Evolutionary conservation across 495 filamentous ascomycete genomes (phyloP).

Genomic region (Hypoxylon rickii): DNA sequence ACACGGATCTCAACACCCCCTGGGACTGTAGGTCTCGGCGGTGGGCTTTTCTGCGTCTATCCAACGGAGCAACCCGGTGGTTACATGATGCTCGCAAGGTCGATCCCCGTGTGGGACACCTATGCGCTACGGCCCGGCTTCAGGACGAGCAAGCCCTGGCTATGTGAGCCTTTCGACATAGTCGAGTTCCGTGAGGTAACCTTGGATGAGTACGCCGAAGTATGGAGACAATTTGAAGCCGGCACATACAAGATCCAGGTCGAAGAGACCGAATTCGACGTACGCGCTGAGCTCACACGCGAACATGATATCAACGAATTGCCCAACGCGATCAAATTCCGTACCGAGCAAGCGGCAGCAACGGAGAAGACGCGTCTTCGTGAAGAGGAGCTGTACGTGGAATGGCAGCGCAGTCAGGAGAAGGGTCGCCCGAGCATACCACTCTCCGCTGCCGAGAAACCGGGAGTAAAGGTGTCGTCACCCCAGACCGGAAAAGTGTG

Average conservation of each 20-base stretch:
- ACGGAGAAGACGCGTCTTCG: slow-evolving; percentile 47
- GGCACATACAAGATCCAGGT: slow-evolving; percentile 38
- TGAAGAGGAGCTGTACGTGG: slow-evolving; percentile 42
- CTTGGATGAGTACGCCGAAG: slow-evolving; percentile 52
- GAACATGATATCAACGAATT: slow-evolving; percentile 3
- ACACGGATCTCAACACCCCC: slow-evolving; percentile 61
- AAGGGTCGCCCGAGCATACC: slow-evolving; percentile 39
- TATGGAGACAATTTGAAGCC: slow-evolving; percentile 46
- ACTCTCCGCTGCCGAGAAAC: neutral
- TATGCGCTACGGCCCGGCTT: slow-evolving; percentile 56
- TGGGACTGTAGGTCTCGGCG: slow-evolving; percentile 60
- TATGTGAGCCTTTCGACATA: slow-evolving; percentile 63
- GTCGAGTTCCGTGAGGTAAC: slow-evolving; percentile 59
- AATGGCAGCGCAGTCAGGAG: slow-evolving; percentile 48
- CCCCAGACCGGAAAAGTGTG: slow-evolving; percentile 58
- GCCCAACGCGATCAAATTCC: slow-evolving; percentile 9
- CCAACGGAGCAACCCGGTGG: slow-evolving; percentile 64
- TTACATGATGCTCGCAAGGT: slow-evolving; percentile 60
- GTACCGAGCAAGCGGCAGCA: slow-evolving; percentile 15
- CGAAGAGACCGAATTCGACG: slow-evolving; percentile 11
- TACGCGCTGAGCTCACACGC: slow-evolving; percentile 9
- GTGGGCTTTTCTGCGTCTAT: slow-evolving; percentile 59
- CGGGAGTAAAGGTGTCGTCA: slow-evolving; percentile 45
- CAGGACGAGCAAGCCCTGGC: slow-evolving; percentile 50
- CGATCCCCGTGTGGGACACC: slow-evolving; percentile 60